Percentiles rank a stretch among this genome's conserved stretches.
These are phyloP conservation scores for Senna siamea DNA, from an alignment of 306 rosid genomes.

Conservation along the genomic window DNA sequence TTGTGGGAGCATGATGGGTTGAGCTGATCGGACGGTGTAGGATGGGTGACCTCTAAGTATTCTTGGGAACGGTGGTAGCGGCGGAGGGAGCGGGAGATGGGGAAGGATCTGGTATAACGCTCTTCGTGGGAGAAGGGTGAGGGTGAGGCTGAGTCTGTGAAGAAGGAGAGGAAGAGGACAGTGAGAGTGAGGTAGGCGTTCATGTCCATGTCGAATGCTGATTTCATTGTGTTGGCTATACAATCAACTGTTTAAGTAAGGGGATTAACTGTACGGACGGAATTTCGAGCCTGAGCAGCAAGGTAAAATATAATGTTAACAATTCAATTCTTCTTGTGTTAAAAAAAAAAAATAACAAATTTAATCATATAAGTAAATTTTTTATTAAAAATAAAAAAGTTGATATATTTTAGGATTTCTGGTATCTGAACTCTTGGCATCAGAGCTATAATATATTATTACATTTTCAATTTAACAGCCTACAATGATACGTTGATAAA, in stretches of 20 bases:
- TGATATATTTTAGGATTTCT: too few species aligned
- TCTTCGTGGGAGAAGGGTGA: constrained; percentile 45
- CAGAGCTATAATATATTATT: too few species aligned
- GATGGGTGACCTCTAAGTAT: constrained; percentile 65
- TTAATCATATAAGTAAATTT: too few species aligned
- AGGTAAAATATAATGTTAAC: too few species aligned
- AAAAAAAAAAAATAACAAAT: too few species aligned
- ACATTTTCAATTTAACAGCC: too few species aligned
- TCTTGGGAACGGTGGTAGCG: constrained; percentile 25
- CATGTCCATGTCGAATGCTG: constrained; percentile 44
- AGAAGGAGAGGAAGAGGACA: constrained; percentile 9
- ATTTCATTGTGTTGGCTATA: neutral
- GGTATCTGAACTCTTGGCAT: too few species aligned
- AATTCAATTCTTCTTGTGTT: too few species aligned
- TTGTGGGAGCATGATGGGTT: constrained; percentile 56
- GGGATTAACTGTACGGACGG: neutral
- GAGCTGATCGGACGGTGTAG: constrained; percentile 50
- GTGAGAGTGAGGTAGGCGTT: constrained; percentile 10
- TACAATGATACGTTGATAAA: too few species aligned
- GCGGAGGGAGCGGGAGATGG: neutral
- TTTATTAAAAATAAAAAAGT: too few species aligned
- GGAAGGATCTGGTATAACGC: constrained; percentile 42
- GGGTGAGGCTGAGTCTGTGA: constrained; percentile 8
- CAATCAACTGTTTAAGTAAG: neutral
- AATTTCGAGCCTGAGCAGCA: too few species aligned